These are phyloP conservation scores for Citrus inodora DNA, from an alignment of 345 rosid genomes.

Conservation along the genomic window DNA sequence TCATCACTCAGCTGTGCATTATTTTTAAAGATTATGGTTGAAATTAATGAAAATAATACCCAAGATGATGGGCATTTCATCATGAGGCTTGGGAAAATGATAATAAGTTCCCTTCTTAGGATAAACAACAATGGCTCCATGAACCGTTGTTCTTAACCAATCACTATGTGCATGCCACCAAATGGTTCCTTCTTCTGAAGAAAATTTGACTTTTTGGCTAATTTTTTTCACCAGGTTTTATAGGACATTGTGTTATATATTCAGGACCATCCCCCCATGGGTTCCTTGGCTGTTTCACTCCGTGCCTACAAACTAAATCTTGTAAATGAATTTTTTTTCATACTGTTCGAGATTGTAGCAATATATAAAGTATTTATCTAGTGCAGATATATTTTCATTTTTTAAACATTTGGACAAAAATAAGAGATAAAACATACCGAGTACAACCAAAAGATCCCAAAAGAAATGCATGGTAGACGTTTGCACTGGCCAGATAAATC, in stretches of 20 bases:
- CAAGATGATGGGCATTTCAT: conserved; percentile 28
- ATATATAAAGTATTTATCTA: too few relatives aligned
- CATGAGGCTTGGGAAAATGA: conserved; percentile 25
- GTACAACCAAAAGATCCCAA: too few relatives aligned
- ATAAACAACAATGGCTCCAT: conserved; percentile 31
- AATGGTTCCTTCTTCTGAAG: conserved; percentile 16
- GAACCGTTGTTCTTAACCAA: conserved; percentile 25
- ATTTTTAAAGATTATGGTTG: too few relatives aligned
- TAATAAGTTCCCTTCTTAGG: conserved; percentile 18
- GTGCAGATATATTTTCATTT: too few relatives aligned
- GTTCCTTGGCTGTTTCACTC: conserved; percentile 31
- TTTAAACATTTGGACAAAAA: too few relatives aligned
- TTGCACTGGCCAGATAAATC: too few relatives aligned
- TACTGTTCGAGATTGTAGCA: too few relatives aligned
- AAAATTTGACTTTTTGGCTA: conserved; percentile 20
- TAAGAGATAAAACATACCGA: too few relatives aligned
- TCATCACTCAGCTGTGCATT: conserved; percentile 28
- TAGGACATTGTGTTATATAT: conserved; percentile 33
- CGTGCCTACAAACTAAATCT: conserved; percentile 27
- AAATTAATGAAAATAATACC: conserved; percentile 22
- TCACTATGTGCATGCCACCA: conserved; percentile 52
- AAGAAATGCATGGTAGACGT: too few relatives aligned
- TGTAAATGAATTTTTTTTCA: too few relatives aligned
- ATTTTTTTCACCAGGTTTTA: conserved; percentile 17
- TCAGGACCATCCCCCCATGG: conserved; percentile 41